Evolutionary conservation across 257 asterid species (phyloP).

Genomic region (Gentiana macrophylla): DNA sequence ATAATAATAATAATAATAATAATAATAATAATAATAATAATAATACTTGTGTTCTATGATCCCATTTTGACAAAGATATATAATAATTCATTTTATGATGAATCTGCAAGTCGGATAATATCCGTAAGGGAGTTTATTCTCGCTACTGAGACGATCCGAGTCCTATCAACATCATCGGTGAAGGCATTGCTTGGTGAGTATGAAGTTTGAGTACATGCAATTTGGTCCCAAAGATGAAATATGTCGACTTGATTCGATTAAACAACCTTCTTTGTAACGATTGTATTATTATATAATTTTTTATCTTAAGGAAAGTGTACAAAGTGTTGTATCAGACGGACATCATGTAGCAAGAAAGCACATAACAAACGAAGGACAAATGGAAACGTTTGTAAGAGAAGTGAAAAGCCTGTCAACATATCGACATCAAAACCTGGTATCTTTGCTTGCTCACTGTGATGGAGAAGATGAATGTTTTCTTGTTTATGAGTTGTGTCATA

Average conservation of each 20-base stretch:
- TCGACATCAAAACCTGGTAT: slow-evolving; percentile 69
- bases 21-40: too few relatives aligned
- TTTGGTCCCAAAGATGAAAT: too few relatives aligned
- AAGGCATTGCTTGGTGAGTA: slow-evolving; percentile 67
- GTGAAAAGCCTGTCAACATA: slow-evolving; percentile 64
- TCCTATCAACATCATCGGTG: slow-evolving; percentile 63
- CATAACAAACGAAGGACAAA: slow-evolving; percentile 62
- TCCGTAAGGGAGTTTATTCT: slow-evolving; percentile 34
- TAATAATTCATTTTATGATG: slow-evolving; percentile 19
- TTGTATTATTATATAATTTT: too few relatives aligned
- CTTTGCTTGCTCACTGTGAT: slow-evolving; percentile 57
- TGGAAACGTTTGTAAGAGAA: slow-evolving; percentile 75
- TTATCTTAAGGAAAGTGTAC: slow-evolving; percentile 45
- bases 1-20: too few relatives aligned
- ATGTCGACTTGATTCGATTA: not conserved
- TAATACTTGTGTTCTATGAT: not conserved
- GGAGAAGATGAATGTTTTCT: slow-evolving; percentile 71
- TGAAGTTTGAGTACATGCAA: too few relatives aligned
- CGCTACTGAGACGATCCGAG: slow-evolving; percentile 57
- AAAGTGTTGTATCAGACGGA: slow-evolving; percentile 40
- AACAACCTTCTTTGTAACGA: not conserved
- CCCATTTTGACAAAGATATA: slow-evolving; percentile 14
- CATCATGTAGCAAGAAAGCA: slow-evolving; percentile 57
- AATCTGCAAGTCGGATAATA: slow-evolving; percentile 26
- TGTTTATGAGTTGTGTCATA: slow-evolving; percentile 63